phyloP scores from a whole-genome alignment of 2,329 filamentous ascomycete genomes.

The Penicillium sp. region DNA sequence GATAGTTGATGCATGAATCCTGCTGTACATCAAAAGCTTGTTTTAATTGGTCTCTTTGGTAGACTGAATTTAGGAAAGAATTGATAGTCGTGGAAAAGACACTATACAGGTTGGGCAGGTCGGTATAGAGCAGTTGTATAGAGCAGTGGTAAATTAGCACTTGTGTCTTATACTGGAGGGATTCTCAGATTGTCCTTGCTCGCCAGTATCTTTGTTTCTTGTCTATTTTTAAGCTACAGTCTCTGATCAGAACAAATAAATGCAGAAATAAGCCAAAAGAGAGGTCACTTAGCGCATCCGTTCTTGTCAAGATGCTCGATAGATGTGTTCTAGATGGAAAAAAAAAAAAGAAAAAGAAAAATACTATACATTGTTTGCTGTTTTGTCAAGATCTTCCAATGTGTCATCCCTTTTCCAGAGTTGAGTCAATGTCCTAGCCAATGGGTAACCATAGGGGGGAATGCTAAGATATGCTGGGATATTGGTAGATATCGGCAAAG shows the following conservation, averaged over 20 bases:
- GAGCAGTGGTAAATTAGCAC: neutral
- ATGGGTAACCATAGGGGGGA: neutral
- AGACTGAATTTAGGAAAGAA: neutral
- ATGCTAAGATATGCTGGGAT: neutral
- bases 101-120: neutral
- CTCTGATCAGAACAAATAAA: neutral
- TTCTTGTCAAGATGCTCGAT: neutral
- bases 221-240: neutral
- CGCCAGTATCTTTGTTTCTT: neutral
- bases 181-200: neutral
- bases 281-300: neutral
- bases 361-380: neutral
- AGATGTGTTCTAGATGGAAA: neutral
- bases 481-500: neutral
- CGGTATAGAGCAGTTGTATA: neutral
- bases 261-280: neutral
- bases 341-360: no score
- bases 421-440: neutral
- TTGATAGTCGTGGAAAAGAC: neutral
- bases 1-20: slow-evolving; percentile 1
- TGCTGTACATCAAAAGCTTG: slow-evolving; percentile 5
- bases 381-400: neutral
- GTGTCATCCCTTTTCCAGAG: neutral
- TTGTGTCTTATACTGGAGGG: neutral
- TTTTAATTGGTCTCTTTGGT: neutral